Evolutionary conservation across 1,284 basidiomycete genomes (phyloP).

Genomic region (Macrocybe sp.): DNA sequence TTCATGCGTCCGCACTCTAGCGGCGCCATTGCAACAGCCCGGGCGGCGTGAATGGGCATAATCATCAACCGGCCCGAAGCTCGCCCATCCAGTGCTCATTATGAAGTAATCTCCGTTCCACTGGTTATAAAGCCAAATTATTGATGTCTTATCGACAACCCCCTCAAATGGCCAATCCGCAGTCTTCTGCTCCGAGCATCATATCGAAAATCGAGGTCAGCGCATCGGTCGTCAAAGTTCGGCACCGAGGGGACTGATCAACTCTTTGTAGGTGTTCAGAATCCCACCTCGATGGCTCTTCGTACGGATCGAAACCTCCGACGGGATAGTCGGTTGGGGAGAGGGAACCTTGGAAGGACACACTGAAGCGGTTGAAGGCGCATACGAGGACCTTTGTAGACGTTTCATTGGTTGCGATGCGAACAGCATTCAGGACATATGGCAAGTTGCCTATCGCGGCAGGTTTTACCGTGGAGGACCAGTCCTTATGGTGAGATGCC

Average conservation of each 20-base stretch:
- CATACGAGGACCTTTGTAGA: constrained; percentile 55
- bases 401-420: constrained; percentile 66
- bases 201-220: too few species aligned
- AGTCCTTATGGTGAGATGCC: constrained; percentile 56
- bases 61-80: too few species aligned
- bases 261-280: constrained; percentile 47
- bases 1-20: not conserved
- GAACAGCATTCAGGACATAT: constrained; percentile 69
- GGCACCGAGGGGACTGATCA: not conserved
- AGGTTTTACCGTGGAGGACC: constrained; percentile 74
- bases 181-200: too few species aligned
- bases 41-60: too few species aligned
- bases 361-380: constrained; percentile 75
- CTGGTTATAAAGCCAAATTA: too few species aligned
- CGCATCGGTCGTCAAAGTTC: not conserved
- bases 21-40: not conserved
- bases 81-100: too few species aligned
- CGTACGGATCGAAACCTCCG: constrained; percentile 65
- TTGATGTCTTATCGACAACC: too few species aligned
- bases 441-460: constrained; percentile 61
- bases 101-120: too few species aligned
- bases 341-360: constrained; percentile 67
- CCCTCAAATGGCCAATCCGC: too few species aligned
- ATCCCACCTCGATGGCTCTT: constrained; percentile 76
- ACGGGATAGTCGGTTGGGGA: constrained; percentile 69